Base-by-base conservation (phyloP, 805 yeast genomes). In the Cyberlindnera americana region DNA sequence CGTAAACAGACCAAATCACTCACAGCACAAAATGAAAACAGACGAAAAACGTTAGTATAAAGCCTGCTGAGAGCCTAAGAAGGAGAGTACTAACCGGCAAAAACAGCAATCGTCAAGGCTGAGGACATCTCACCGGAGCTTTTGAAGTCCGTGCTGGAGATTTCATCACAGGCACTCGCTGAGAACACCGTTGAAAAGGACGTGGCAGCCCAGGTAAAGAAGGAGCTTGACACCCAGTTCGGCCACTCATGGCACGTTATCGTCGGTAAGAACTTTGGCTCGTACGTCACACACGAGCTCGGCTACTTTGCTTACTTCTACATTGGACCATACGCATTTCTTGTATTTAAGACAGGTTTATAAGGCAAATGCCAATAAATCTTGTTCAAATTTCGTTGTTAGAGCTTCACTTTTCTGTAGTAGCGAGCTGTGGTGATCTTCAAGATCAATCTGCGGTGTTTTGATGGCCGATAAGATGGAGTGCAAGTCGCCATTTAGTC, bases 241-340 rank as follows among this genome's bases (percentile, higher is more conserved):
- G 91, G 90, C 0, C 73, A 78, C 21, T 76, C 86, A 28, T 85
- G 93, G 95, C 91, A 85, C 57, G 86, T 82, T 3, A 72, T 85
- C 35, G 89, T 83, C 38, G 95, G 93, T 10, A 81, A 77, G 59
- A 80, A 79, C 51, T 85, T 84, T 61, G 91, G 93, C 4, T 75
- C 83, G 35, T 83, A 80, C 56, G 88, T 85, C 15, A 81, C 90
- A 11, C 93, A 85, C 55, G 86, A 83, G 60, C 77, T 77, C 49
- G 90, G 89, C 1, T 70, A 69, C 52, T 85, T 85, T 53, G 66
- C 78, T 11, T 84, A 85, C 54, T 82, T 78, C 54, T 84, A 83
- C 63, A 69, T 82, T 48, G 90, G 79, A 25, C 76, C 77, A 29
- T 63, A 73, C 38, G 93, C 93, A 4, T 72, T 81, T 50, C 64